Evolutionary conservation across 768 basidiomycete species (phyloP).

Genomic region (Lactifluus pinguis): DNA sequence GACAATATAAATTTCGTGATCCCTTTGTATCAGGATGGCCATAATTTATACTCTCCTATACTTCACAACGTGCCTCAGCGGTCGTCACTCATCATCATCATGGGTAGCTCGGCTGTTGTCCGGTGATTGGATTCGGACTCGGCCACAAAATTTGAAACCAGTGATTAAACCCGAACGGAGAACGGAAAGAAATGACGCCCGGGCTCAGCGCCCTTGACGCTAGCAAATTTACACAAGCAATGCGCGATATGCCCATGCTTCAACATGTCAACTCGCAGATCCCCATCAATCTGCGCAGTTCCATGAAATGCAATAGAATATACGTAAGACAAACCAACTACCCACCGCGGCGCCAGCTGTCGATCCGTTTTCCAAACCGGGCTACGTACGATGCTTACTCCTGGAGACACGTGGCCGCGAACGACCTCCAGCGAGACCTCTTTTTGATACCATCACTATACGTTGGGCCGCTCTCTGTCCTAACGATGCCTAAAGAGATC

Average conservation of each 20-base stretch:
- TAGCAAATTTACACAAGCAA: neutral
- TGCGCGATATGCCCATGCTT: neutral
- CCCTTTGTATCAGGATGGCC: too few relatives aligned
- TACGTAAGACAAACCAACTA: neutral
- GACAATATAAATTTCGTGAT: too few relatives aligned
- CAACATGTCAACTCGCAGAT: neutral
- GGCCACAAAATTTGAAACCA: too few relatives aligned
- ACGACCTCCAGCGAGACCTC: neutral
- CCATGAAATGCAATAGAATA: neutral
- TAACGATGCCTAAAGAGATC: conserved; percentile 20
- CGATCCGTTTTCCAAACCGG: neutral
- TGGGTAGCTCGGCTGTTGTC: too few relatives aligned
- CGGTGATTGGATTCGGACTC: too few relatives aligned
- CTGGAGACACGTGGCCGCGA: neutral
- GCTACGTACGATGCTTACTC: neutral
- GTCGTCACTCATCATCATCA: too few relatives aligned
- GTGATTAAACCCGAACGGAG: neutral
- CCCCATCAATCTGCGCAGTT: neutral
- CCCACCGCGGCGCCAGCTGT: neutral
- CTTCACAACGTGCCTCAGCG: too few relatives aligned
- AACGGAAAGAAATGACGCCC: too few relatives aligned
- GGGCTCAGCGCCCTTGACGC: neutral
- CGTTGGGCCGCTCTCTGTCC: neutral
- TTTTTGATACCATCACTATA: neutral
- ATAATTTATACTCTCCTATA: too few relatives aligned